phyloP scores from a whole-genome alignment of 2,329 filamentous ascomycete species.

The Claviceps pusilla region DNA sequence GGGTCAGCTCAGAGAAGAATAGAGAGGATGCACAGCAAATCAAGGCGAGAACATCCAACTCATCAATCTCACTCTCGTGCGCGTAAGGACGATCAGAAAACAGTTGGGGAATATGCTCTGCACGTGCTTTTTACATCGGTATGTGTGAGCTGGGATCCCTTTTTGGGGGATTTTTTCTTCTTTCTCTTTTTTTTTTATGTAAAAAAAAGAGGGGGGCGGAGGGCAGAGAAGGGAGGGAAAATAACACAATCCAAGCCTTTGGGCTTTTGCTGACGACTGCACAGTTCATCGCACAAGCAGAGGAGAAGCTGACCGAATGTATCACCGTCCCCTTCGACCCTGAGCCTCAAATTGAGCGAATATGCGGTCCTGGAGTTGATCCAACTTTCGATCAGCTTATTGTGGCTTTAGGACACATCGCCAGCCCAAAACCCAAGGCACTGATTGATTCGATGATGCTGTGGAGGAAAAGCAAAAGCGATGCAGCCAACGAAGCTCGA shows the following conservation, averaged over 20 bases:
- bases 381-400: constrained; percentile 87
- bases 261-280: constrained; percentile 6
- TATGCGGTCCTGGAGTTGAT: constrained; percentile 84
- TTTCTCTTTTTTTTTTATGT: too few species aligned
- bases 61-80: constrained; percentile 63
- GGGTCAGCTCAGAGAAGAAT: constrained; percentile 35
- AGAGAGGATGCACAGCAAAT: constrained; percentile 50
- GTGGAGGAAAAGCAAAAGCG: constrained; percentile 92
- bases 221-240: not conserved
- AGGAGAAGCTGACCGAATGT: constrained; percentile 85
- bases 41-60: constrained; percentile 56
- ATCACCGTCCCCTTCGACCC: constrained; percentile 65
- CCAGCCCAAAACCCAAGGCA: constrained; percentile 83
- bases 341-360: constrained; percentile 70
- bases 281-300: constrained; percentile 86
- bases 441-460: constrained; percentile 96
- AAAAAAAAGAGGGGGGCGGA: not conserved
- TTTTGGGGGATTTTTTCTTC: too few species aligned
- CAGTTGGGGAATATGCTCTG: constrained; percentile 92
- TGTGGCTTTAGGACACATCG: constrained; percentile 82
- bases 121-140: constrained; percentile 92
- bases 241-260: not conserved
- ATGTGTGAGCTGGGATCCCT: constrained; percentile 17
- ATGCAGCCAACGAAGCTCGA: constrained; percentile 60
- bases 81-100: constrained; percentile 65